phyloP scores from a whole-genome alignment of 768 basidiomycete genomes.

The Phaffia tasmanica region DNA sequence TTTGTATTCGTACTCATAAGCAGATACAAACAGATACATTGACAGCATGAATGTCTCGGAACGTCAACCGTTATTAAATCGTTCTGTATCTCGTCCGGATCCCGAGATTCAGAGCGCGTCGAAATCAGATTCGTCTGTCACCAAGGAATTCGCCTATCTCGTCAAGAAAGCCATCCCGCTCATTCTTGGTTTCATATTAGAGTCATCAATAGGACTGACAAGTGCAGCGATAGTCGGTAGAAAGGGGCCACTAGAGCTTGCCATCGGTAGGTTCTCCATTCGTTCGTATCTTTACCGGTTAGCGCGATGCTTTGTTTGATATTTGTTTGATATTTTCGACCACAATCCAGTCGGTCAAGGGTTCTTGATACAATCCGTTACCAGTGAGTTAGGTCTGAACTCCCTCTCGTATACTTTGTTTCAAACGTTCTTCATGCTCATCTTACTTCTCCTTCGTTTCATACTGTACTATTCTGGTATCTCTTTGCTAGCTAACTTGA shows the following conservation, averaged over 20 bases:
- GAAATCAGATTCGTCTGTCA: neutral
- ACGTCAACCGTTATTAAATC: too few relatives aligned
- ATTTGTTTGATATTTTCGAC: conserved; percentile 4
- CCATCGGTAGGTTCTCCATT: neutral
- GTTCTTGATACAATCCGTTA: conserved; percentile 10
- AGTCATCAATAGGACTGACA: conserved; percentile 6
- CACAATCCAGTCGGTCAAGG: conserved; percentile 15
- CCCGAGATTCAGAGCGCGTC: too few relatives aligned
- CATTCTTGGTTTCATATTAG: conserved; percentile 16
- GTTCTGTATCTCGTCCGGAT: too few relatives aligned
- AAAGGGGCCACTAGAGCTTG: neutral
- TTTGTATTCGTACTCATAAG: too few relatives aligned
- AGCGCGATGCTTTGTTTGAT: neutral
- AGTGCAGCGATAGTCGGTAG: conserved; percentile 18
- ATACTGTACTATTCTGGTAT: too few relatives aligned
- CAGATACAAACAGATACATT: too few relatives aligned
- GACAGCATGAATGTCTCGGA: too few relatives aligned
- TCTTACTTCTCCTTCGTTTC: too few relatives aligned
- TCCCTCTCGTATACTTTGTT: too few relatives aligned
- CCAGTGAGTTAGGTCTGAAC: neutral
- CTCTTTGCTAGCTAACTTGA: neutral
- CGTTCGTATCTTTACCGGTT: neutral
- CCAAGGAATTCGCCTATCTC: conserved; percentile 7
- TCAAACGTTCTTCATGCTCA: too few relatives aligned
- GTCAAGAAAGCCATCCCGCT: neutral